Percentiles rank a stretch among this genome's conserved stretches.
phyloP scores from a whole-genome alignment of 1,284 basidiomycete genomes.

The Baeospora myosura region DNA sequence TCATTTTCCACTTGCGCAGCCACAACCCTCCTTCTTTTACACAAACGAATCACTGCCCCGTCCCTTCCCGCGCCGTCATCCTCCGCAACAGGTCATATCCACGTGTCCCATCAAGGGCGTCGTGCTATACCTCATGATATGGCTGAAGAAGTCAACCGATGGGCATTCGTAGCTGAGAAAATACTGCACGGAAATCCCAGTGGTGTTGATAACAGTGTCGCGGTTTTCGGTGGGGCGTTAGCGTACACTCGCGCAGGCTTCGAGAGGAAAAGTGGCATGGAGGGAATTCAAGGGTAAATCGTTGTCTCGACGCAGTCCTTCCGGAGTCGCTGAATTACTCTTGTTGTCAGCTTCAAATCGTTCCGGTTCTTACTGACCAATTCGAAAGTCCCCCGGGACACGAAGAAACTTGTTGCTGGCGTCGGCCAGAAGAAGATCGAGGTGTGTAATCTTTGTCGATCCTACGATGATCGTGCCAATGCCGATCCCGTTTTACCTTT shows the following conservation, averaged over 20 bases:
- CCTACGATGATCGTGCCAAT: too few species aligned
- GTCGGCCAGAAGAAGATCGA: slow-evolving; percentile 70
- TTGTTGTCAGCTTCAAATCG: slow-evolving; percentile 40
- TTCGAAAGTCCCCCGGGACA: slow-evolving; percentile 88
- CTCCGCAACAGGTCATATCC: slow-evolving; percentile 41
- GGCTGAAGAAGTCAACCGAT: slow-evolving; percentile 81
- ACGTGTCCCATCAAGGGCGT: slow-evolving; percentile 59
- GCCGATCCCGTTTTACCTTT: too few species aligned
- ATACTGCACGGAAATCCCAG: slow-evolving; percentile 97
- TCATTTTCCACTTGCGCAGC: slow-evolving; percentile 89
- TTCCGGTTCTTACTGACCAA: slow-evolving; percentile 83
- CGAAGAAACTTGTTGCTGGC: slow-evolving; percentile 88
- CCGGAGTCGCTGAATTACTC: slow-evolving; percentile 9
- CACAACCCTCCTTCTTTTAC: slow-evolving; percentile 72
- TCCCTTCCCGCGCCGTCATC: slow-evolving; percentile 39
- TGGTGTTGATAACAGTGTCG: slow-evolving; percentile 95
- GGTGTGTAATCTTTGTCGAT: slow-evolving; percentile 32
- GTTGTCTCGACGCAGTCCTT: slow-evolving; percentile 12
- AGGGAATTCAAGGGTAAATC: slow-evolving; percentile 76
- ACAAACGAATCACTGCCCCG: slow-evolving; percentile 52
- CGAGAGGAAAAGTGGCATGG: slow-evolving; percentile 72
- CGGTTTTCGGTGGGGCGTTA: slow-evolving; percentile 90
- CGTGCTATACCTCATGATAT: slow-evolving; percentile 50
- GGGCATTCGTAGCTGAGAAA: slow-evolving; percentile 95
- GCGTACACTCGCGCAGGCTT: slow-evolving; percentile 83